phyloP scores from a whole-genome alignment of 148 eudicot genomes.

The Limonium bicolor region DNA sequence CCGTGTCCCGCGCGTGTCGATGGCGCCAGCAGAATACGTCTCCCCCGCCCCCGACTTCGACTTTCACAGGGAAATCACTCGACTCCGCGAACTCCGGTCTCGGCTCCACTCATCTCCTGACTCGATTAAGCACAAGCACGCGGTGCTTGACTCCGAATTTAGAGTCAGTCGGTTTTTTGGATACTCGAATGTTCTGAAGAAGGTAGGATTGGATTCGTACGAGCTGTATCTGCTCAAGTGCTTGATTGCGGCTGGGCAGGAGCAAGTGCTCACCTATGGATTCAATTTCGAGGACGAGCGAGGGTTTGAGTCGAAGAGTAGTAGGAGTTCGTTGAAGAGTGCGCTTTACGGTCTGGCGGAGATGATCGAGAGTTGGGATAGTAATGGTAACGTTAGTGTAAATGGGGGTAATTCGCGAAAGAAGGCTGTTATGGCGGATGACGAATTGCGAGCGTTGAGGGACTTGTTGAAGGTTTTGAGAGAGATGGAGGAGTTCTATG shows the following conservation, averaged over 20 bases:
- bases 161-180: conserved; percentile 38
- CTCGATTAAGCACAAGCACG: conserved; percentile 15
- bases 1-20: conserved; percentile 29
- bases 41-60: conserved; percentile 43
- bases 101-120: conserved; percentile 14
- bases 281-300: conserved; percentile 7
- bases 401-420: conserved; percentile 7
- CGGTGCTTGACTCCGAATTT: conserved; percentile 31
- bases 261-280: conserved; percentile 32
- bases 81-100: conserved; percentile 23
- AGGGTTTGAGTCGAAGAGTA: conserved; percentile 12
- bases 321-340: conserved; percentile 41
- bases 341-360: conserved; percentile 63
- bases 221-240: conserved; percentile 76
- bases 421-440: conserved; percentile 15
- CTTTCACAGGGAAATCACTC: conserved; percentile 28
- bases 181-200: conserved; percentile 26
- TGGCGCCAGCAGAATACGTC: conserved; percentile 48
- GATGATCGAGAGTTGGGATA: conserved; percentile 67
- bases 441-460: conserved; percentile 30
- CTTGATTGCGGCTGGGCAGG: conserved; percentile 71
- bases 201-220: conserved; percentile 19
- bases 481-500: conserved; percentile 66
- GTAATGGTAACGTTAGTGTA: conserved; percentile 13
- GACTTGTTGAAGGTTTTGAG: conserved; percentile 40